These are phyloP conservation scores for Lactifluus pinguis DNA, from an alignment of 768 basidiomycete genomes.

Conservation along the genomic window DNA sequence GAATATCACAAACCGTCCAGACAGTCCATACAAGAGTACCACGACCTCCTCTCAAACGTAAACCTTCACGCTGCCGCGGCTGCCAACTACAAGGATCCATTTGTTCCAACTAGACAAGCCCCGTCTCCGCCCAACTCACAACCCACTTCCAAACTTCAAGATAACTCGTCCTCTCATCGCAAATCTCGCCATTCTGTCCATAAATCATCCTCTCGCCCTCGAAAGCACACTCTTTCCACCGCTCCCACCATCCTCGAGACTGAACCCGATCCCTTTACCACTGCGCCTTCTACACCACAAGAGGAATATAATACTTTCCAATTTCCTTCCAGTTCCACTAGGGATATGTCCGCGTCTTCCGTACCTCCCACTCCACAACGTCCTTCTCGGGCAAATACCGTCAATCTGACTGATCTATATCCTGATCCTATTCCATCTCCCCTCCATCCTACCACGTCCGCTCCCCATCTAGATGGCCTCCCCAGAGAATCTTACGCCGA, in stretches of 20 bases:
- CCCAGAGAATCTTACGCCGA: constrained; percentile 5
- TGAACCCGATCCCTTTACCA: constrained; percentile 23
- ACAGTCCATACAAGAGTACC: constrained; percentile 70
- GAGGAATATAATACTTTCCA: constrained; percentile 19
- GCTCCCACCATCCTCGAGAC: constrained; percentile 35
- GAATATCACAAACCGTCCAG: constrained; percentile 70
- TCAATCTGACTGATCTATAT: constrained; percentile 69
- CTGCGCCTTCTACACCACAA: constrained; percentile 26
- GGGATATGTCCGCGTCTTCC: constrained; percentile 24
- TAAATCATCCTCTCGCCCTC: constrained; percentile 28
- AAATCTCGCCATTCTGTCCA: constrained; percentile 24
- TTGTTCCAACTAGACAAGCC: constrained; percentile 37
- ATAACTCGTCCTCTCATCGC: constrained; percentile 22
- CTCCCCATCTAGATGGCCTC: constrained; percentile 34
- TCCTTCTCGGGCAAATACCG: constrained; percentile 79
- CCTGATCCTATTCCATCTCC: constrained; percentile 34
- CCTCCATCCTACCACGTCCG: constrained; percentile 32
- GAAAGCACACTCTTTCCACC: constrained; percentile 25
- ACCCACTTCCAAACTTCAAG: constrained; percentile 9
- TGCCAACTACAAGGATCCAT: constrained; percentile 32
- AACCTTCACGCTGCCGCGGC: constrained; percentile 48
- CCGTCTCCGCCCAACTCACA: constrained; percentile 34
- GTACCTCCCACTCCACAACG: constrained; percentile 57
- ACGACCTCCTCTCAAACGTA: constrained; percentile 57
- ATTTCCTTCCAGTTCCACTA: constrained; percentile 21